phyloP scores from a whole-genome alignment of 495 filamentous ascomycete species.

The Hypomontagnella submonticulosa region DNA sequence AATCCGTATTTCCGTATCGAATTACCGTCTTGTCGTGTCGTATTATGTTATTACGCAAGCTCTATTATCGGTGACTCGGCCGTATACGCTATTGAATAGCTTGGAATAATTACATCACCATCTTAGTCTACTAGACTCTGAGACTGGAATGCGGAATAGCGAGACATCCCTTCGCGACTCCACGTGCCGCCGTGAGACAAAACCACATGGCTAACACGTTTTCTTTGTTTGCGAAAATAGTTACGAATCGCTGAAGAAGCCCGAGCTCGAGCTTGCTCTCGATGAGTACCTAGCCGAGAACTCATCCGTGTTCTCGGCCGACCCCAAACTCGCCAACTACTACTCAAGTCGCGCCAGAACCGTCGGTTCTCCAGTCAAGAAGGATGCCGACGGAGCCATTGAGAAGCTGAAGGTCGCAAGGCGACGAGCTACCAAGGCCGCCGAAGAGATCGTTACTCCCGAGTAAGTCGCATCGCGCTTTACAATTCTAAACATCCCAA shows the following conservation, averaged over 20 bases:
- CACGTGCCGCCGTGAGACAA: constrained; percentile 34
- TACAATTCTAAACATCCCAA: not conserved
- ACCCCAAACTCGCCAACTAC: constrained; percentile 76
- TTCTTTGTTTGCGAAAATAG: constrained; percentile 58
- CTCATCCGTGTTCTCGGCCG: constrained; percentile 65
- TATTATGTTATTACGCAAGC: constrained; percentile 1
- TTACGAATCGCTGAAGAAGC: constrained; percentile 76
- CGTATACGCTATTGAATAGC: constrained; percentile 4
- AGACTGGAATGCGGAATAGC: constrained; percentile 32
- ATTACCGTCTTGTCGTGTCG: not conserved
- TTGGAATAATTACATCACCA: constrained; percentile 35
- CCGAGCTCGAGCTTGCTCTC: constrained; percentile 80
- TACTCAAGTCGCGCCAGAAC: constrained; percentile 71
- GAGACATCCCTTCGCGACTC: constrained; percentile 7
- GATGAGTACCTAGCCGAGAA: constrained; percentile 80
- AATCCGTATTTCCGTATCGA: constrained; percentile 6
- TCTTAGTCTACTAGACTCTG: constrained; percentile 23
- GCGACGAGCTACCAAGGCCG: constrained; percentile 59
- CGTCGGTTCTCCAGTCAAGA: constrained; percentile 80
- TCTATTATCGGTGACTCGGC: constrained; percentile 4
- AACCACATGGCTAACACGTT: constrained; percentile 45
- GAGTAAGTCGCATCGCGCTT: constrained; percentile 53
- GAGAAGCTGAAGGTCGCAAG: constrained; percentile 54
- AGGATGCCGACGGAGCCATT: constrained; percentile 59
- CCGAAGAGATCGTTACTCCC: constrained; percentile 55